Base-by-base conservation (phyloP, 2,329 filamentous ascomycete genomes). In the Lecanosticta acicola region DNA sequence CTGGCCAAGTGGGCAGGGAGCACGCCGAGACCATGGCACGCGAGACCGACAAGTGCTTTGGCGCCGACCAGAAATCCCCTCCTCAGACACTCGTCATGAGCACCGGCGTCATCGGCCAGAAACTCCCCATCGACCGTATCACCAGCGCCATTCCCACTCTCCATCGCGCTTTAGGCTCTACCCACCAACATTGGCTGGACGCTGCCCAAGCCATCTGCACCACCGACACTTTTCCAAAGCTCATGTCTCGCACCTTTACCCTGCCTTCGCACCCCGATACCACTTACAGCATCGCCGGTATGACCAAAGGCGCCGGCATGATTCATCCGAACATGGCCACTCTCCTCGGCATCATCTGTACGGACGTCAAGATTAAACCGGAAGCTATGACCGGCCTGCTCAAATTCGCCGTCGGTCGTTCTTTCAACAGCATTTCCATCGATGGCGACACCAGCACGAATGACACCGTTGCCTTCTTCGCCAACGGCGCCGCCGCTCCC, bases 291-390 rank as follows among this genome's bases (percentile, higher is more conserved):
- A 84, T 98, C 40, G 89, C 87, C 10, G 93, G 93, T 58, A 94
- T 94, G 81, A 94, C 91, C 61, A 98, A 98, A 73, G 93, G 93
- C 46, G 93, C 93, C 3, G 93, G 93, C 62, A 98, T 98, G 93
- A 95, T 98, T 66, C 90, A 96, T 64, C 93, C 93, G 39, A 97
- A 98, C 73, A 95, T 98, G 90, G 93, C 89, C 21, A 98, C 93
- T 1, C 79, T 97, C 26, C 81, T 98, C 29, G 89, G 87, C 43
- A 85, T 97, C 50, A 78, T 97, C 61, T 89, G 87, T 61, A 98
- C 93, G 11, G 93, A 98, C 59, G 91, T 85, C 1, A 85, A 89
- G 21, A 79, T 97, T 60, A 76, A 81, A 0, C 75, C 85, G 3
- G 64, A 69, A 1, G 76, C 84, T 8, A 79, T 96, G 48, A 79